These are phyloP conservation scores for Solanum pennellii DNA, from an alignment of 257 asterid species.

Conservation along the genomic window DNA sequence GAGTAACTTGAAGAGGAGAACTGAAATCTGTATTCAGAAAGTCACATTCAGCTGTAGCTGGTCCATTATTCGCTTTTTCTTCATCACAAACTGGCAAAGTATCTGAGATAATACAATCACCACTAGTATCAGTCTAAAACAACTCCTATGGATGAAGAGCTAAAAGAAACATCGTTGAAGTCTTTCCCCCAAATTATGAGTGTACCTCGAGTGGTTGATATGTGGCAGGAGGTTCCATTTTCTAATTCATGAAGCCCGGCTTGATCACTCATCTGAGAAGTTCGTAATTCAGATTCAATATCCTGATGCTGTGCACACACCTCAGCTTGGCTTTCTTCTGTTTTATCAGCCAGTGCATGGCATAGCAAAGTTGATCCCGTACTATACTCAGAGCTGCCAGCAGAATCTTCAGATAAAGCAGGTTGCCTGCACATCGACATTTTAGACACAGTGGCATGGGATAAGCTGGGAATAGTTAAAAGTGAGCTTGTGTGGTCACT, in stretches of 20 bases:
- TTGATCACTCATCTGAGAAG: conserved; percentile 30
- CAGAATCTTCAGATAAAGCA: conserved; percentile 47
- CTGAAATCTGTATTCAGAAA: conserved; percentile 40
- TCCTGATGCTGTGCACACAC: conserved; percentile 26
- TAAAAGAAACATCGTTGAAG: neutral
- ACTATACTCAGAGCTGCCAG: conserved; percentile 80
- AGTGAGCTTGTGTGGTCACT: neutral
- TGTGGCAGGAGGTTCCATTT: conserved; percentile 22
- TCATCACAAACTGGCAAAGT: conserved; percentile 25
- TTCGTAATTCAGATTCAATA: conserved; percentile 23
- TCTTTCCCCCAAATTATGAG: neutral
- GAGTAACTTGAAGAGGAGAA: conserved; percentile 86
- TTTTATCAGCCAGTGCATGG: conserved; percentile 24
- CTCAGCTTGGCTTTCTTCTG: conserved; percentile 43
- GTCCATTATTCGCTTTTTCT: conserved; percentile 16
- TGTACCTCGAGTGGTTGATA: conserved; percentile 36
- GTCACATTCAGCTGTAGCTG: conserved; percentile 15
- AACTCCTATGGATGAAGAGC: neutral
- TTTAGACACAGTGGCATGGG: conserved; percentile 17
- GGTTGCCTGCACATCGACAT: conserved; percentile 41
- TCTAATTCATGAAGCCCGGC: conserved; percentile 25
- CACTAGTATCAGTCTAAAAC: neutral
- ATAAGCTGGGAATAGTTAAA: neutral
- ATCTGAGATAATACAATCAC: conserved; percentile 15
- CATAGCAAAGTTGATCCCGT: conserved; percentile 61